Percentiles rank a stretch among this genome's conserved stretches.
Conservation (phyloP, 192 early-diverging fungal species). For the Diversispora epigaea region DNA sequence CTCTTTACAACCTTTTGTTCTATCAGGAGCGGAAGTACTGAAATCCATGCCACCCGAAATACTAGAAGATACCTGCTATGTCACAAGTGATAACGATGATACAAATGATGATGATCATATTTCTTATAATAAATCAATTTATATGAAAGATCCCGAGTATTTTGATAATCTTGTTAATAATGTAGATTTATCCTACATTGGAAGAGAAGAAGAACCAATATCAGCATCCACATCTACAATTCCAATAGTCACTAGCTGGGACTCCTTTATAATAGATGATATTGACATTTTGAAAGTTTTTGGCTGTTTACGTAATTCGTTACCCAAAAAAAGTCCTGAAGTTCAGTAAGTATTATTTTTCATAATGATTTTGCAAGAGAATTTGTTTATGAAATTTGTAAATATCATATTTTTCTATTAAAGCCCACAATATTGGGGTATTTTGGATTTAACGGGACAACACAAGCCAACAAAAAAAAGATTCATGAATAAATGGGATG, state of each 20-base stretch:
- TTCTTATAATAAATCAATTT: slow-evolving; percentile 10
- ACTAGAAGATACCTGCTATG: no score
- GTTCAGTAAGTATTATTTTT: slow-evolving; percentile 30
- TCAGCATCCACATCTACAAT: background rate
- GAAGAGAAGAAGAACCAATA: slow-evolving; percentile 17
- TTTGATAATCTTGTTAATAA: slow-evolving; percentile 17
- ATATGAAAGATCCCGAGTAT: slow-evolving; percentile 26
- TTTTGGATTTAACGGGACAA: slow-evolving; percentile 15
- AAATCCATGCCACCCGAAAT: no score
- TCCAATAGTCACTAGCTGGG: slow-evolving; percentile 18
- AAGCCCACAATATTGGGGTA: slow-evolving; percentile 18
- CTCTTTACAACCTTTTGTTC: background rate
- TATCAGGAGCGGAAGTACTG: no score
- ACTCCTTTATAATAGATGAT: slow-evolving; percentile 4
- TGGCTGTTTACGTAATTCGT: background rate
- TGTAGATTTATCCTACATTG: slow-evolving; percentile 15
- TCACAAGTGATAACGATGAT: background rate
- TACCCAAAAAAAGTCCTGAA: slow-evolving; percentile 16
- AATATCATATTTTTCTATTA: slow-evolving; percentile 15
- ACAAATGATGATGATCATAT: slow-evolving; percentile 17
- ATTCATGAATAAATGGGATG: background rate
- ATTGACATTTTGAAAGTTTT: slow-evolving; percentile 18
- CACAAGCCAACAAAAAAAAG: slow-evolving; percentile 23
- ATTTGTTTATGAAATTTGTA: slow-evolving; percentile 17
- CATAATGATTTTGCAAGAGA: slow-evolving; percentile 5